These are phyloP conservation scores for Hygrophorus russula DNA, from an alignment of 768 basidiomycete genomes.

Conservation along the genomic window DNA sequence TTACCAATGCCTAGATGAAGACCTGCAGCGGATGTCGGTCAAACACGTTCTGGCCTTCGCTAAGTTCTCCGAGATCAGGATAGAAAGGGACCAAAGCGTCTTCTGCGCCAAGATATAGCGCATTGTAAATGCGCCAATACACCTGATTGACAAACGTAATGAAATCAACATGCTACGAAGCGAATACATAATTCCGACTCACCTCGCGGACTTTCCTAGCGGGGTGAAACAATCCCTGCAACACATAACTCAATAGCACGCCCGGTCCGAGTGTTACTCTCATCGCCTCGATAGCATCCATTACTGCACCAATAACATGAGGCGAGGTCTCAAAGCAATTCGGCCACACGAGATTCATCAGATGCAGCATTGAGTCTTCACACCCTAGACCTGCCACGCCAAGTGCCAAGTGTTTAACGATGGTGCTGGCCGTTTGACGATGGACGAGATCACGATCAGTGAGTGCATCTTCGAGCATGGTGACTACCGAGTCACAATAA, in stretches of 20 bases:
- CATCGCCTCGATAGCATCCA: slow-evolving; percentile 98
- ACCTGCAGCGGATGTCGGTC: slow-evolving; percentile 77
- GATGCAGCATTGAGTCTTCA: slow-evolving; percentile 94
- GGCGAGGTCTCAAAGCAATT: slow-evolving; percentile 98
- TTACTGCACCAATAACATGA: slow-evolving; percentile 95
- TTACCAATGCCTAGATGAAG: slow-evolving; percentile 45
- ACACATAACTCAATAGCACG: slow-evolving; percentile 79
- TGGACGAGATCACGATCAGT: slow-evolving; percentile 98
- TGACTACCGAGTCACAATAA: slow-evolving; percentile 94
- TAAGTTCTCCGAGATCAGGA: slow-evolving; percentile 82
- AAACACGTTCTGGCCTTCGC: slow-evolving; percentile 84
- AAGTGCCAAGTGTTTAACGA: slow-evolving; percentile 95
- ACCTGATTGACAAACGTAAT: slow-evolving; percentile 18
- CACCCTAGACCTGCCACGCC: slow-evolving; percentile 96
- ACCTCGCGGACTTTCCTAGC: slow-evolving; percentile 92
- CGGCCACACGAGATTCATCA: slow-evolving; percentile 98
- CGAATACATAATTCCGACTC: not conserved
- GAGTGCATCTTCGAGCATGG: slow-evolving; percentile 95
- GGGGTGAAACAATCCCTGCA: slow-evolving; percentile 96
- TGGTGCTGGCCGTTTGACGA: slow-evolving; percentile 94
- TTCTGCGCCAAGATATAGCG: slow-evolving; percentile 80
- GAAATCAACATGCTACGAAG: not conserved
- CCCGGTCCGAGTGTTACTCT: slow-evolving; percentile 92
- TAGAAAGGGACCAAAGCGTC: slow-evolving; percentile 95
- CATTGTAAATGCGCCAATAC: slow-evolving; percentile 95